Conservation (phyloP, 805 yeast species). For the Zygosaccharomyces lentus region DNA sequence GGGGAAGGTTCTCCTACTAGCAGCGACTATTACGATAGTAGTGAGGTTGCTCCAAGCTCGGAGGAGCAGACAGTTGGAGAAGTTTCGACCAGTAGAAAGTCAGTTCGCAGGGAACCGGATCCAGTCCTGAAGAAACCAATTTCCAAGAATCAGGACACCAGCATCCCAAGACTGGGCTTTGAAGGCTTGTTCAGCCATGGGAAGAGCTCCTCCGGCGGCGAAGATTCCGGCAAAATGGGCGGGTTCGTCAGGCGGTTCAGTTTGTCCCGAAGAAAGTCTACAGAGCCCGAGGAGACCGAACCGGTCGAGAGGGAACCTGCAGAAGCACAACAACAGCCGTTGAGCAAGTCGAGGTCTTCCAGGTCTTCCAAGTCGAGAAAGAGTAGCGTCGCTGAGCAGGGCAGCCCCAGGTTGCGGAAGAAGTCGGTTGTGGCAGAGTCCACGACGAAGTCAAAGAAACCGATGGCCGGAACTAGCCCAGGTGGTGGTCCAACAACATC, state of each 20-base stretch:
- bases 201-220: slow-evolving; percentile 2
- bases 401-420: not conserved
- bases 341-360: not conserved
- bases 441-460: not conserved
- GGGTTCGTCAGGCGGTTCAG: slow-evolving; percentile 8
- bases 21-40: slow-evolving; percentile 3
- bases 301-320: too few relatives aligned
- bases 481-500: not conserved
- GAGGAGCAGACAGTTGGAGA: slow-evolving; percentile 3
- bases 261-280: slow-evolving; percentile 1
- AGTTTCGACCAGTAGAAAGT: not conserved
- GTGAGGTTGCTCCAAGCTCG: slow-evolving; percentile 3
- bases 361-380: not conserved
- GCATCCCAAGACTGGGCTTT: slow-evolving; percentile 5
- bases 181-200: slow-evolving; percentile 3
- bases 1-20: slow-evolving; percentile 5
- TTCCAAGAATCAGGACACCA: slow-evolving; percentile 4
- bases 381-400: not conserved
- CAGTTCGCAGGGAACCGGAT: not conserved
- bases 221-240: not conserved
- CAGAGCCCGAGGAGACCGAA: not conserved
- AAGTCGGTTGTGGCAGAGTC: not conserved
- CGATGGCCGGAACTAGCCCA: not conserved
- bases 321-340: not conserved
- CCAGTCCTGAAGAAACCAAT: not conserved